Base-by-base conservation (phyloP, 139 green algal genomes). In the Chlorella sorokiniana region DNA sequence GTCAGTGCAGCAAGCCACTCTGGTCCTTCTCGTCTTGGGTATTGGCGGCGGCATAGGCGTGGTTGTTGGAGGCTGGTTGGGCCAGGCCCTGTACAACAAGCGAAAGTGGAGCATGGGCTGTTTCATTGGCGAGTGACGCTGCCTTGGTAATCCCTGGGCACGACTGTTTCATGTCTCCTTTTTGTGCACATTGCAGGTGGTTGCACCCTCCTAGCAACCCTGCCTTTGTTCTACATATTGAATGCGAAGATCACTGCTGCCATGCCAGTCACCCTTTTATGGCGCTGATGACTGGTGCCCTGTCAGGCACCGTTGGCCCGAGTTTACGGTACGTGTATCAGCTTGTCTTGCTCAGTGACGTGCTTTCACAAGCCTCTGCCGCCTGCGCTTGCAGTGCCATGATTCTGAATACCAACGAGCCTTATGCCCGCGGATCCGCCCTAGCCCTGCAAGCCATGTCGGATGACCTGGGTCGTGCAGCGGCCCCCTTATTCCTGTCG, bases 381-480 rank as follows among this genome's bases (percentile, higher is more conserved):
- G 1, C 41, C 31, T 23, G 2, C 37, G 3, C 54, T 4, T 33
- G 63, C 81, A 88, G 83, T 42, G 90, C 93, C 23, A 89, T 95
- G 73, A 88, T 97, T 72, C 77, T 96, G 38, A 95, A 96, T 64
- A 90, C 95, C 20, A 96, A 96, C 86, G 88, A 94, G 77, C 94
- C 94, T 3, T 92, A 96, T 82, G 90, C 84, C 16, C 84, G 94
- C 0, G 94, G 94, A 11, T 84, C 96, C 18, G 90, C 93, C 18
- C 85, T 96, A 29, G 94, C 93, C 23, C 67, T 91, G 59, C 91
- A 96, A 82, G 90, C 89, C 7, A 90, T 92, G 59, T 89, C 93
- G 40, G 94, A 97, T 73, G 94, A 97, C 81, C 68, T 97, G 16
- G 94, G 94, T 37, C 94, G 93, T 76, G 89, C 69, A 68, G 72